phyloP scores from a whole-genome alignment of 1,139 yeast species.

The Meyerozyma smithsonii region DNA sequence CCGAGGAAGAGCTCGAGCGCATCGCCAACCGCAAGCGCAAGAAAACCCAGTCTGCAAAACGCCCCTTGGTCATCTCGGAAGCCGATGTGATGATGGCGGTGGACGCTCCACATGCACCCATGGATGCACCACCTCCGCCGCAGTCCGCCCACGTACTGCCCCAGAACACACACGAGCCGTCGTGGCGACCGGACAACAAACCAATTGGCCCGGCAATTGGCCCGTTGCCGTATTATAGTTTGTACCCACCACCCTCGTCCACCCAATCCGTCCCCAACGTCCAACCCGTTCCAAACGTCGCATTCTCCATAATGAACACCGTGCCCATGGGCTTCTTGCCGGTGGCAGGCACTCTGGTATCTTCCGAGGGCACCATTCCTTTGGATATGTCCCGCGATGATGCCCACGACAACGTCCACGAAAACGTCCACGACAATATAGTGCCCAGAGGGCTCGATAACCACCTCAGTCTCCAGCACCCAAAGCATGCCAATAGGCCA shows the following conservation, averaged over 20 bases:
- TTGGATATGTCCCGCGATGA: too few species aligned
- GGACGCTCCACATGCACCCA: not conserved
- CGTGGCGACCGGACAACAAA: not conserved
- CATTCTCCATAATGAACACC: too few species aligned
- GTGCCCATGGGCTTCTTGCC: too few species aligned
- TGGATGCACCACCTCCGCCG: not conserved
- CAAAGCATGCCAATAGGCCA: too few species aligned
- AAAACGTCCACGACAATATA: too few species aligned
- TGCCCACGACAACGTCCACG: too few species aligned
- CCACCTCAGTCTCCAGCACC: too few species aligned
- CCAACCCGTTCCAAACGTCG: too few species aligned
- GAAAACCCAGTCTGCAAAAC: not conserved
- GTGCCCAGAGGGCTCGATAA: too few species aligned
- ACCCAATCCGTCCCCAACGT: too few species aligned
- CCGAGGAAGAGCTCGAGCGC: constrained; percentile 19
- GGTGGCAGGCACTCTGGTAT: too few species aligned
- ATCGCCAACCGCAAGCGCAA: constrained; percentile 14
- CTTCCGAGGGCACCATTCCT: too few species aligned
- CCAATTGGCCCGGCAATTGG: not conserved
- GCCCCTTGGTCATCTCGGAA: not conserved
- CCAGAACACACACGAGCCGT: not conserved
- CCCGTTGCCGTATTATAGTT: not conserved
- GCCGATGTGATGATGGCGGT: not conserved
- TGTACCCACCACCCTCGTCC: not conserved
- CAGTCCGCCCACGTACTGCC: not conserved